These are phyloP conservation scores for Raphidocelis subcapitata DNA, from an alignment of 139 green algal genomes.

Conservation along the genomic window DNA sequence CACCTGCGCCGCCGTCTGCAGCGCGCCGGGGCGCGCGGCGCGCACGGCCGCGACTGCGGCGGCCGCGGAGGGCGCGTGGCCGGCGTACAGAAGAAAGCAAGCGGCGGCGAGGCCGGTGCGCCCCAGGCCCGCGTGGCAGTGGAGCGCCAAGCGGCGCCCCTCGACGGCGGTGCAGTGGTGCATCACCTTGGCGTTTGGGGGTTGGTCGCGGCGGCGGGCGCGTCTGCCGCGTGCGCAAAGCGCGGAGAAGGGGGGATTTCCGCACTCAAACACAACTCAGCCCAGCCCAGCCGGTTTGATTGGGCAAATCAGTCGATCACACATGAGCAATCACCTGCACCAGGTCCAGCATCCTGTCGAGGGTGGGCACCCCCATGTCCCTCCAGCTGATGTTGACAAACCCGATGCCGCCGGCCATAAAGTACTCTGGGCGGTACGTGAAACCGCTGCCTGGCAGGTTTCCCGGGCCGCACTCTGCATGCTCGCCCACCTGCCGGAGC, in stretches of 20 bases:
- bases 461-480: constrained; percentile 65
- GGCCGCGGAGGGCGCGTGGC: not conserved
- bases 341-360: constrained; percentile 71
- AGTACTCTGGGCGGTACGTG: constrained; percentile 65
- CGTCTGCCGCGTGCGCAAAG: too few relatives aligned
- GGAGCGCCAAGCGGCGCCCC: constrained; percentile 55
- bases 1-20: constrained; percentile 60
- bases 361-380: constrained; percentile 68
- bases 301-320: too few relatives aligned
- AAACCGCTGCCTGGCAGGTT: constrained; percentile 57
- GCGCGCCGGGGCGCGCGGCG: constrained; percentile 35
- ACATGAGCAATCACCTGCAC: constrained; percentile 52
- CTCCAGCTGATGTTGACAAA: constrained; percentile 69
- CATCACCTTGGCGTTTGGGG: constrained; percentile 50
- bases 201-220: not conserved
- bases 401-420: constrained; percentile 56
- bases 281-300: too few relatives aligned
- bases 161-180: constrained; percentile 43
- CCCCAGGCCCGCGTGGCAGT: constrained; percentile 72
- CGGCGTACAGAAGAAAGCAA: constrained; percentile 59
- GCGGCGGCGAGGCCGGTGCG: constrained; percentile 69
- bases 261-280: too few relatives aligned
- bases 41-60: constrained; percentile 42
- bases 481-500: constrained; percentile 59
- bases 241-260: too few relatives aligned